Evolutionary conservation across 805 yeast genomes (phyloP), one percentile per base, ranked within the genome.

Genomic region (Cyberlindnera euphorbiae): DNA sequence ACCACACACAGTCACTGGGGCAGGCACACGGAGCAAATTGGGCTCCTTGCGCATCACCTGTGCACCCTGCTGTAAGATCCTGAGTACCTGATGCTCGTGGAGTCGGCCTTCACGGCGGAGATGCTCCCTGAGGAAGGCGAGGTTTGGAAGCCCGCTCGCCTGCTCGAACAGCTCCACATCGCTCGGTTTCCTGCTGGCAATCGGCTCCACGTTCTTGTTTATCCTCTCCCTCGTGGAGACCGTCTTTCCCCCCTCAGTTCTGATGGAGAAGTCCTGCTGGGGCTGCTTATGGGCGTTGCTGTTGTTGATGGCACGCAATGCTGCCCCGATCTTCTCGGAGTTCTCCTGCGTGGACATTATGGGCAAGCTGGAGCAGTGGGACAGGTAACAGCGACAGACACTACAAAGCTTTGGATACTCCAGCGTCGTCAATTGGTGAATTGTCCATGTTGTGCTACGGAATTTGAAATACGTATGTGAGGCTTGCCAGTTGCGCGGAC

Each of bases 1-100:
- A 38, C 98, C 98, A 64, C 97, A 88, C 3, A 90, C 88, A 0
- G 96, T 89, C 3, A 90, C 85, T 1, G 97, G 98, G 0, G 96
- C 94, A 3, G 88, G 89, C 2, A 93, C 82, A 14, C 71, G 70
- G 34, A 90, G 64, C 49, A 90, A 56, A 50, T 84, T 90, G 6
- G 96, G 94, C 53, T 90, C 97, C 26, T 61, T 56, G 11, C 70
- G 56, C 38, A 93, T 67, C 7, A 79, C 57, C 16, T 65, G 66
- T 0, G 88, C 78, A 8, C 94, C 94, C 59, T 66, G 67, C 14
- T 64, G 55, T 28, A 90, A 56, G 35, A 90, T 89, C 30, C 66
- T 66, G 29, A 79, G 49, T 0, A 85, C 86, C 56, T 90, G 97
- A 9, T 66, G 66, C 37, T 78, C 80, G 11, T 72, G 67, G 27